Conservation (phyloP, 495 filamentous ascomycete species). For the Aspergillus leporis region DNA sequence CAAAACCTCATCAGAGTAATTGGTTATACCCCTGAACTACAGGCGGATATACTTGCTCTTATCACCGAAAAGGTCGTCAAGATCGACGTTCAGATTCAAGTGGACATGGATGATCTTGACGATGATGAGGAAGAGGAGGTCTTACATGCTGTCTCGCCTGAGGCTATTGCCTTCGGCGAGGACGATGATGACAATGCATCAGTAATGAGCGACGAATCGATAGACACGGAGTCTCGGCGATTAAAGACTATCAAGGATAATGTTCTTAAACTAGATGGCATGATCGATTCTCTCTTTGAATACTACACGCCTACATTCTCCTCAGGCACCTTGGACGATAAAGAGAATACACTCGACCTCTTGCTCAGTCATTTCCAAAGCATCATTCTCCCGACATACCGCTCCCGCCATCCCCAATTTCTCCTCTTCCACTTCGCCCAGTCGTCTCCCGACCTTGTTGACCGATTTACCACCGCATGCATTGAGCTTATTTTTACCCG, state of each 20-base stretch:
- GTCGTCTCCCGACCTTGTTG: conserved; percentile 67
- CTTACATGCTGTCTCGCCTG: conserved; percentile 37
- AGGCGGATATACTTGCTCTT: conserved; percentile 76
- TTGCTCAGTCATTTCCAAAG: conserved; percentile 79
- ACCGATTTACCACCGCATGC: conserved; percentile 78
- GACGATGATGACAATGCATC: conserved; percentile 60
- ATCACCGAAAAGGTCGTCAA: conserved; percentile 84
- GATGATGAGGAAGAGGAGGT: conserved; percentile 64
- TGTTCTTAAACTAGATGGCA: conserved; percentile 88
- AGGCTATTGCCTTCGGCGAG: conserved; percentile 35
- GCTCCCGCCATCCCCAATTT: conserved; percentile 84
- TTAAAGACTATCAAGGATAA: conserved; percentile 69
- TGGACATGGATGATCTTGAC: conserved; percentile 83
- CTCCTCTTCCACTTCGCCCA: conserved; percentile 93
- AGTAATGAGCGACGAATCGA: conserved; percentile 41
- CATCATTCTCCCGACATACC: conserved; percentile 85
- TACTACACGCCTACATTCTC: conserved; percentile 73
- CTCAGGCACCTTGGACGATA: conserved; percentile 44
- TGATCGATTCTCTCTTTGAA: conserved; percentile 85
- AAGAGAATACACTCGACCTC: conserved; percentile 61
- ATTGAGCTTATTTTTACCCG: conserved; percentile 67
- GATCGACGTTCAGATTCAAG: conserved; percentile 91
- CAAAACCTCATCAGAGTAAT: conserved; percentile 74
- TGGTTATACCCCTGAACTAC: conserved; percentile 76
- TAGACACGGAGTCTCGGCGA: conserved; percentile 49